These are phyloP conservation scores for Pichia kudriavzevii DNA, from an alignment of 1,139 yeast species.

Conservation along the genomic window DNA sequence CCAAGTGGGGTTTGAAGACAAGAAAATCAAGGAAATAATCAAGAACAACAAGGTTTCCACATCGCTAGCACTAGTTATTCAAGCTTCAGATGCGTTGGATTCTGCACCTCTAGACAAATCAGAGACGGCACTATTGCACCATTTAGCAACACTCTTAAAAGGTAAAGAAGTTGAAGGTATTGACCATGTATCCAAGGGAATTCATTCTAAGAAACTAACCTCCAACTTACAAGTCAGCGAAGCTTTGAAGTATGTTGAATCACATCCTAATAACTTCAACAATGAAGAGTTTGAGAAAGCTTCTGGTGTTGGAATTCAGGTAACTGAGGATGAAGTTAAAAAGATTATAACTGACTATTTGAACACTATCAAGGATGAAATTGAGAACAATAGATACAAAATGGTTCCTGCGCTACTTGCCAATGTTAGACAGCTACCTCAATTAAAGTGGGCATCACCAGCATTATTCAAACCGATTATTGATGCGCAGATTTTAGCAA, in stretches of 20 bases:
- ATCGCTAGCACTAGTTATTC: slow-evolving; percentile 55
- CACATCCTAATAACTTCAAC: slow-evolving; percentile 35
- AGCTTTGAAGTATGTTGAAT: slow-evolving; percentile 64
- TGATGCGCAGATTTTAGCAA: slow-evolving; percentile 61
- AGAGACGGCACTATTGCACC: slow-evolving; percentile 59
- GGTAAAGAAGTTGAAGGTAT: slow-evolving; percentile 38
- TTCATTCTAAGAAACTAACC: slow-evolving; percentile 56
- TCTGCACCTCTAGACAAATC: slow-evolving; percentile 36
- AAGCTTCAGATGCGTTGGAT: slow-evolving; percentile 30
- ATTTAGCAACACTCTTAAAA: slow-evolving; percentile 63
- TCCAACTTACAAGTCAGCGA: slow-evolving; percentile 71
- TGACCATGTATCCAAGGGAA: slow-evolving; percentile 48
- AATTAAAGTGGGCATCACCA: slow-evolving; percentile 89
- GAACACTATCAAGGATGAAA: slow-evolving; percentile 46
- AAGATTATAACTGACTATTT: slow-evolving; percentile 53
- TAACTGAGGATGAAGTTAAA: slow-evolving; percentile 60
- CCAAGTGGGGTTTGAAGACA: slow-evolving; percentile 62
- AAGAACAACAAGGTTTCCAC: slow-evolving; percentile 80
- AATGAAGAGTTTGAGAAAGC: slow-evolving; percentile 46
- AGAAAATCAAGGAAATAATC: slow-evolving; percentile 62
- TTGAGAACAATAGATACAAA: slow-evolving; percentile 68
- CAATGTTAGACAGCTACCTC: slow-evolving; percentile 63
- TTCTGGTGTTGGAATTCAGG: slow-evolving; percentile 77
- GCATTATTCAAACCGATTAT: slow-evolving; percentile 77
- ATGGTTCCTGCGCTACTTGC: slow-evolving; percentile 71